phyloP scores from a whole-genome alignment of 116 monocot species.

The Posidonia oceanica region DNA sequence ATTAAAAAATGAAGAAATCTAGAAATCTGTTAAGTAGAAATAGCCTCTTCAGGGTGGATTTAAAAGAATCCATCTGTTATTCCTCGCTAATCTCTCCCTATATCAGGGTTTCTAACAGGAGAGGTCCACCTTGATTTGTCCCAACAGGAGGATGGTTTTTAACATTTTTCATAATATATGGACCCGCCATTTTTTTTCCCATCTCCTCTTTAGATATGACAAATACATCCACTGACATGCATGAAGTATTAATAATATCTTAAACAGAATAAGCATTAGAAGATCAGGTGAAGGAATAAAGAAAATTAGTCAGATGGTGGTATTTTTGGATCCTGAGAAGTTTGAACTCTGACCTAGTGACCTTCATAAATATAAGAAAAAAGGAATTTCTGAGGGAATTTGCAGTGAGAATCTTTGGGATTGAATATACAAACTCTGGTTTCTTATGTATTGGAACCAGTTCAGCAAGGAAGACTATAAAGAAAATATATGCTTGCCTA shows the following conservation, averaged over 20 bases:
- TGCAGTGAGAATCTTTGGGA: slow-evolving; percentile 21
- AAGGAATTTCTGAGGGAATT: slow-evolving; percentile 28
- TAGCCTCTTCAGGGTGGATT: background rate
- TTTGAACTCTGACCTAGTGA: background rate
- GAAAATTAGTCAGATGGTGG: background rate
- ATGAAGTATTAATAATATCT: background rate
- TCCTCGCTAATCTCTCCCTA: too few species aligned
- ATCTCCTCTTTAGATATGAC: too few species aligned
- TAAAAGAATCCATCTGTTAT: background rate
- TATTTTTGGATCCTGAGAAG: slow-evolving; percentile 46
- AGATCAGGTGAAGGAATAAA: background rate
- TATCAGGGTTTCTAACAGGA: too few species aligned
- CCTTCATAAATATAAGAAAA: slow-evolving; percentile 1
- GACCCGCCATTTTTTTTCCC: too few species aligned
- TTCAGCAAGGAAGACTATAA: slow-evolving; percentile 11
- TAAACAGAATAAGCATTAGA: background rate
- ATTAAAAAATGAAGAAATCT: background rate
- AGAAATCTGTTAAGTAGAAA: background rate
- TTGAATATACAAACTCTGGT: slow-evolving; percentile 15
- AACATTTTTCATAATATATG: too few species aligned
- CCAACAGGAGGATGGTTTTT: too few species aligned
- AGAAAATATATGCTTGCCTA: slow-evolving; percentile 3
- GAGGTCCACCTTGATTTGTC: too few species aligned
- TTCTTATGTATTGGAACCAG: slow-evolving; percentile 11
- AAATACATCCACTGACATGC: background rate